phyloP scores from a whole-genome alignment of 495 filamentous ascomycete species.

The Penicillium daleae region DNA sequence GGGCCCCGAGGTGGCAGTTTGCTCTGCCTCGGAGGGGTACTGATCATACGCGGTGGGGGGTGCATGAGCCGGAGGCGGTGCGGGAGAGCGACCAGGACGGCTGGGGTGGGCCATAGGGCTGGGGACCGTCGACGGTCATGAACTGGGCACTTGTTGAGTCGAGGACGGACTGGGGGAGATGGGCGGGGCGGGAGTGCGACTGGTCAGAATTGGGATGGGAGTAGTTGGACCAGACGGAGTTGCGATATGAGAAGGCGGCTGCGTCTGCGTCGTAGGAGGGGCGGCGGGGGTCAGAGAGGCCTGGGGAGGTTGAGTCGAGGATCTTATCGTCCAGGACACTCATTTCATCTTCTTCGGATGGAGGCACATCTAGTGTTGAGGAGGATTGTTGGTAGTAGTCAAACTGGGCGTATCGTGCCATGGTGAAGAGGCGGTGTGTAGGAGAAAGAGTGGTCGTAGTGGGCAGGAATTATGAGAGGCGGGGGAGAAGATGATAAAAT shows the following conservation, averaged over 20 bases:
- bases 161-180: conserved; percentile 42
- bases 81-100: conserved; percentile 48
- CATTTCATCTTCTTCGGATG: conserved; percentile 79
- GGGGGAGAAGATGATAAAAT: conserved; percentile 28
- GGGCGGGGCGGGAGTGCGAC: conserved; percentile 41
- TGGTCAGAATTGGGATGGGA: conserved; percentile 52
- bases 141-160: conserved; percentile 52
- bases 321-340: conserved; percentile 86
- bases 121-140: conserved; percentile 60
- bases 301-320: conserved; percentile 70
- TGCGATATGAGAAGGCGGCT: conserved; percentile 73
- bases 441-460: neutral
- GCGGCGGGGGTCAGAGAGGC: conserved; percentile 68
- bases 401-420: conserved; percentile 53
- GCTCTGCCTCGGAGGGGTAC: conserved; percentile 64
- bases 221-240: conserved; percentile 77
- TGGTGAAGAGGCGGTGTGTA: conserved; percentile 40
- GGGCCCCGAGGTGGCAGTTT: conserved; percentile 51
- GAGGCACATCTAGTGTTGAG: conserved; percentile 64
- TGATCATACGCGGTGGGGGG: conserved; percentile 66
- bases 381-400: conserved; percentile 67
- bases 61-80: conserved; percentile 60
- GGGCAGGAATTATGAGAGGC: conserved; percentile 8
- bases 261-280: conserved; percentile 70
- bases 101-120: conserved; percentile 46